Percentiles rank a stretch among this genome's conserved stretches.
Conservation (phyloP, 495 filamentous ascomycete genomes). For the Podospora pseudocomata region DNA sequence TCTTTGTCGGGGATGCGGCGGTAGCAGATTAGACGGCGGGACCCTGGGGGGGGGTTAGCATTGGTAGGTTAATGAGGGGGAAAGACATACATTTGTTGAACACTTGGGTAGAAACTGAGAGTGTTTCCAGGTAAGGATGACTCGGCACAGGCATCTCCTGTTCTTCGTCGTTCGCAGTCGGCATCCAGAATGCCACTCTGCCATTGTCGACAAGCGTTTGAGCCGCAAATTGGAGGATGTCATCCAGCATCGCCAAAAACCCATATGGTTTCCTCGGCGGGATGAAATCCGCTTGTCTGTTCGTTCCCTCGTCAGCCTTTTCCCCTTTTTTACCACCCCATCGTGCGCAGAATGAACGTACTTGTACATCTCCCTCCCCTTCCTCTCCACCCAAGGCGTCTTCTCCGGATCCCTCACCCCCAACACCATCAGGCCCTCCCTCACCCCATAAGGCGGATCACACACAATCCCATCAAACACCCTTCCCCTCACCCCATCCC, state of each 20-base stretch:
- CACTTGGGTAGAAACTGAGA: constrained; percentile 73
- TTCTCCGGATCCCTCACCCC: constrained; percentile 67
- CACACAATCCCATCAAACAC: constrained; percentile 91
- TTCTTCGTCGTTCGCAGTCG: constrained; percentile 74
- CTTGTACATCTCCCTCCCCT: constrained; percentile 69
- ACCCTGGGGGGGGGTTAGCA: constrained; percentile 54
- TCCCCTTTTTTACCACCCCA: background rate
- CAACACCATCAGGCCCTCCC: constrained; percentile 85
- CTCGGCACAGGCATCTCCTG: constrained; percentile 70
- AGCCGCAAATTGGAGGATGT: constrained; percentile 79
- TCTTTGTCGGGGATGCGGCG: constrained; percentile 62
- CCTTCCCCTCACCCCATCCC: constrained; percentile 35
- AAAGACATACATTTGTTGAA: constrained; percentile 74
- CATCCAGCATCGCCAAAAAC: constrained; percentile 82
- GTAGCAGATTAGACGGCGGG: constrained; percentile 82
- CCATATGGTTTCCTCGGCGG: constrained; percentile 89
- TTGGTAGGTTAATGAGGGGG: background rate
- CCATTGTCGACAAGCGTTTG: constrained; percentile 77
- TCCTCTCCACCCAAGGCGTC: constrained; percentile 56
- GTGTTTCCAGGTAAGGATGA: constrained; percentile 72
- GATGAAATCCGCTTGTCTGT: constrained; percentile 70
- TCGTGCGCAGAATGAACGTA: constrained; percentile 35
- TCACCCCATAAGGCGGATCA: constrained; percentile 95
- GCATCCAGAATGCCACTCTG: constrained; percentile 93
- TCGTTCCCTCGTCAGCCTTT: background rate